Conservation (phyloP, 768 basidiomycete genomes). For the Podaxis pistillaris region DNA sequence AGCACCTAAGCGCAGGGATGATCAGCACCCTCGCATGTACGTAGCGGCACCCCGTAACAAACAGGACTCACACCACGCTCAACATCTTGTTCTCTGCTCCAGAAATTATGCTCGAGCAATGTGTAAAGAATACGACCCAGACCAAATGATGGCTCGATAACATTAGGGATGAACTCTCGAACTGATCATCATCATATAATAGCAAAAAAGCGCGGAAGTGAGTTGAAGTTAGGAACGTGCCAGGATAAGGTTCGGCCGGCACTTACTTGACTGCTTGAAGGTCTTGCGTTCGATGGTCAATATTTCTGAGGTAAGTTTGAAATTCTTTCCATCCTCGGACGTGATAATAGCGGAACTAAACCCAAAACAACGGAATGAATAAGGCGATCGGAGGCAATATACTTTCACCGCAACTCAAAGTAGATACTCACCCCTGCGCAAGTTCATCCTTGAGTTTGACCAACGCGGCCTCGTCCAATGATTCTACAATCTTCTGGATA, state of each 20-base stretch:
- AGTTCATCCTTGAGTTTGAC: constrained; percentile 68
- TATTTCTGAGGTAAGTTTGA: constrained; percentile 69
- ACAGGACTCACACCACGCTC: constrained; percentile 73
- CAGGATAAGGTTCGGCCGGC: not conserved
- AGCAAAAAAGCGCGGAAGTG: constrained; percentile 9
- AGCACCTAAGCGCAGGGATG: constrained; percentile 57
- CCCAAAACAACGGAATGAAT: constrained; percentile 11
- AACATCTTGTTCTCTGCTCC: constrained; percentile 89
- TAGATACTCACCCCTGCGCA: constrained; percentile 59
- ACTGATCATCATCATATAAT: constrained; percentile 45
- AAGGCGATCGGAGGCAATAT: constrained; percentile 6
- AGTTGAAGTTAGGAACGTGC: not conserved
- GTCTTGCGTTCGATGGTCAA: constrained; percentile 80
- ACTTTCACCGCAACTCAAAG: not conserved
- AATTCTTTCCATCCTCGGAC: constrained; percentile 60
- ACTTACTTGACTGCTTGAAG: constrained; percentile 82
- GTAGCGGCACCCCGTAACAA: constrained; percentile 2
- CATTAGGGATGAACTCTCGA: constrained; percentile 95
- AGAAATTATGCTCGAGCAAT: constrained; percentile 93
- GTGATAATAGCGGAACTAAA: constrained; percentile 54
- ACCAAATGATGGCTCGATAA: constrained; percentile 98
- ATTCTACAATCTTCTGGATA: constrained; percentile 62
- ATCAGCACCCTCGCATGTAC: constrained; percentile 10
- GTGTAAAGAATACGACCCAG: constrained; percentile 94
- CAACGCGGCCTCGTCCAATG: constrained; percentile 66